A percentile compares a stretch with the other conserved stretches of the same genome.
Evolutionary conservation across 805 yeast genomes (phyloP).

Genomic region (Groenewaldozyma salmanticensis): DNA sequence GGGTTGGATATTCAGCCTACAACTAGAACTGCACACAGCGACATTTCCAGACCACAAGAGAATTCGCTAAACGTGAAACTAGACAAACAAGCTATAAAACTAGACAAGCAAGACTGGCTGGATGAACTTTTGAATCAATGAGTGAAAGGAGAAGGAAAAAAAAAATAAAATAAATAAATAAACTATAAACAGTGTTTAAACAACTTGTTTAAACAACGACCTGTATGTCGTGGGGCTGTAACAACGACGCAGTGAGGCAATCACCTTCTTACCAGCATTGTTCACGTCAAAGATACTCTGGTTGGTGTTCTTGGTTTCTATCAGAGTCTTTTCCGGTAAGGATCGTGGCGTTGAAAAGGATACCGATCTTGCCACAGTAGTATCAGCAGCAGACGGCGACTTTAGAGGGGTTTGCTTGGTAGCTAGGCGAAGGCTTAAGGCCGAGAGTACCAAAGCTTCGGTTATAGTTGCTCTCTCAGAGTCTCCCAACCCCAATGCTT

Average conservation of each 20-base stretch:
- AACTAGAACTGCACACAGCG: neutral
- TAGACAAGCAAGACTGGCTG: conserved; percentile 11
- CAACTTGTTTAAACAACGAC: no score
- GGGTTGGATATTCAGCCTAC: conserved; percentile 1
- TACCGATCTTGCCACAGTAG: neutral
- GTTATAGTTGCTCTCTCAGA: conserved; percentile 6
- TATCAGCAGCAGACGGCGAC: neutral
- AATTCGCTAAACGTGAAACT: neutral
- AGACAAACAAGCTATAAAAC: neutral
- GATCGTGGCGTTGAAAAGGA: neutral
- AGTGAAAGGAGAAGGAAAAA: neutral
- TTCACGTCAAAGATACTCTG: neutral
- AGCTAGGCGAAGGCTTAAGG: conserved; percentile 11
- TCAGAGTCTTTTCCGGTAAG: neutral
- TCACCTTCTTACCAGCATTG: no score
- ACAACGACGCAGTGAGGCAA: no score
- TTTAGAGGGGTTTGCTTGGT: neutral
- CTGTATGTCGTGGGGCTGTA: no score
- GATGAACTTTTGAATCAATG: conserved; percentile 8
- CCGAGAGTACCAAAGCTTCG: conserved; percentile 11
- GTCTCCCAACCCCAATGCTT: no score
- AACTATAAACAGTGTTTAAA: no score
- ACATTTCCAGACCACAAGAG: neutral
- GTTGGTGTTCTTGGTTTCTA: neutral
- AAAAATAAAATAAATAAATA: neutral